Evolutionary conservation across 139 green algal genomes (phyloP).

Genomic region (Chlamydomonas sp.): DNA sequence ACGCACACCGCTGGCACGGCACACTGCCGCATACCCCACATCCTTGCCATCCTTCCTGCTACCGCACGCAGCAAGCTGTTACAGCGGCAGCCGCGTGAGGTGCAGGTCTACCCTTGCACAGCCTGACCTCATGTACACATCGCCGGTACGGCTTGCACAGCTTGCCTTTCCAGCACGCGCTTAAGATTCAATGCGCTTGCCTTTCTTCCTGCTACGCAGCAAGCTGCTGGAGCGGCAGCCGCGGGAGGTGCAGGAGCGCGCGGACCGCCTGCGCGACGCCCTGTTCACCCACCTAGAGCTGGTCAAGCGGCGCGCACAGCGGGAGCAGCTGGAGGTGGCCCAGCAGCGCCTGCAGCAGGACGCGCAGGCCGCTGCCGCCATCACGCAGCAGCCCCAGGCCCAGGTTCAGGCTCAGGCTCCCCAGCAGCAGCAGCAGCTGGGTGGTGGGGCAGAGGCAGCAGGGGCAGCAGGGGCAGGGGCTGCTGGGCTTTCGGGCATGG

Average conservation of each 20-base stretch:
- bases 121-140: too few species aligned
- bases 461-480: neutral
- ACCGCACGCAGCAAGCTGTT: too few species aligned
- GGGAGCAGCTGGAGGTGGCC: neutral
- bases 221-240: neutral
- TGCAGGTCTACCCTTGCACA: too few species aligned
- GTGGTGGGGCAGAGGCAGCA: neutral
- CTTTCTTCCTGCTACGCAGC: neutral
- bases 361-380: neutral
- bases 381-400: neutral
- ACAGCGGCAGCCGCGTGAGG: too few species aligned
- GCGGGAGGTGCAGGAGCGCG: neutral
- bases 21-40: too few species aligned
- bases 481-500: too few species aligned
- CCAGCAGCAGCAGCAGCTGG: neutral
- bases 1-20: too few species aligned
- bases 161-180: too few species aligned
- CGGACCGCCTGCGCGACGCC: constrained; percentile 21
- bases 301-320: constrained; percentile 1
- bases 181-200: too few species aligned
- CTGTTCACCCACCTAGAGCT: constrained; percentile 49
- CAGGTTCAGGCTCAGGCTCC: neutral
- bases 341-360: constrained; percentile 8
- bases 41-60: too few species aligned
- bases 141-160: too few species aligned